These are phyloP conservation scores for Trichoderma afroharzianum DNA, from an alignment of 2,329 filamentous ascomycete species.

Conservation along the genomic window DNA sequence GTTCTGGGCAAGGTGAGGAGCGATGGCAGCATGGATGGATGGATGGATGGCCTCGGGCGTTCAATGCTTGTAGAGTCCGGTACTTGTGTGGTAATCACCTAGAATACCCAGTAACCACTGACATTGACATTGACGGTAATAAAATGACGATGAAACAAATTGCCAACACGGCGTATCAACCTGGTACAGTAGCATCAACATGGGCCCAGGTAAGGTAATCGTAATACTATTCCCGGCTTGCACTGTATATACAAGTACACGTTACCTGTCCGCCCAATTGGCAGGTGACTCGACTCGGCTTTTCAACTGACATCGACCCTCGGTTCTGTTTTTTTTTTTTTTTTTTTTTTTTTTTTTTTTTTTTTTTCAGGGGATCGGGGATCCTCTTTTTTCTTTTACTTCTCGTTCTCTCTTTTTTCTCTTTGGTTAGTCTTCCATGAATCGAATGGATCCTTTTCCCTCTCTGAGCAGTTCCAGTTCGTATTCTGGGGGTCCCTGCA, in stretches of 20 bases:
- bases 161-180: not conserved
- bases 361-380: not conserved
- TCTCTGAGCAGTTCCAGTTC: not conserved
- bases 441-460: not conserved
- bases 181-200: not conserved
- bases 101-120: too few species aligned
- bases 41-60: not conserved
- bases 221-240: not conserved
- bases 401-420: not conserved
- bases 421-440: not conserved
- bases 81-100: not conserved
- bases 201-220: not conserved
- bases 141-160: not conserved
- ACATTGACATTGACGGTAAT: too few species aligned
- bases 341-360: not conserved
- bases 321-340: not conserved
- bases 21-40: not conserved
- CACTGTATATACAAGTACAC: not conserved
- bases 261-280: not conserved
- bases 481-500: constrained; percentile 1
- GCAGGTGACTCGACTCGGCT: not conserved
- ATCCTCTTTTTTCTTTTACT: not conserved
- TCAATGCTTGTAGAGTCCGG: not conserved
- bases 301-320: not conserved
- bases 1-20: not conserved